Evolutionary conservation across 2,329 filamentous ascomycete species (phyloP).

Genomic region (Aspergillus proliferans): DNA sequence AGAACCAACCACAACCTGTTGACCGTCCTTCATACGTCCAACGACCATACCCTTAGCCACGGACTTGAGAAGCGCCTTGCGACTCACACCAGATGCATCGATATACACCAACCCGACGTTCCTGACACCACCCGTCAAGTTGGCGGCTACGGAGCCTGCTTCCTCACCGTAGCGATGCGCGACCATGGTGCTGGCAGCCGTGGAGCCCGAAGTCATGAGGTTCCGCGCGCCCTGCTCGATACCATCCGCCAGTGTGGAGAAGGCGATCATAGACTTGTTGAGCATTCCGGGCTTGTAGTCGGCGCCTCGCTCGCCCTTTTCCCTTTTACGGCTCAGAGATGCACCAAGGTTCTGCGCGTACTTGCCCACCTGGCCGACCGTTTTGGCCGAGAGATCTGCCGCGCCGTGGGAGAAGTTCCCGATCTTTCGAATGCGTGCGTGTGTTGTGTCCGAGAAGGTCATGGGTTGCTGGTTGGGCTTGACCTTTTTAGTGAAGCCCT

Average conservation of each 20-base stretch:
- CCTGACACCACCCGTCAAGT: conserved; percentile 80
- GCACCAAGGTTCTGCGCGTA: conserved; percentile 89
- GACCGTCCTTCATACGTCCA: conserved; percentile 43
- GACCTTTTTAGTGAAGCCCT: conserved; percentile 72
- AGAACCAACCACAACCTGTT: conserved; percentile 43
- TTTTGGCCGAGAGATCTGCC: conserved; percentile 74
- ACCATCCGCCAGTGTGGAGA: conserved; percentile 88
- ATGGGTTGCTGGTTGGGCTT: conserved; percentile 73
- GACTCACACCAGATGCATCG: conserved; percentile 85
- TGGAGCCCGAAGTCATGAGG: conserved; percentile 66
- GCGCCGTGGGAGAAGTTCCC: conserved; percentile 78
- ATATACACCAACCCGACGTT: conserved; percentile 98
- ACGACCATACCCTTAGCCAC: conserved; percentile 88
- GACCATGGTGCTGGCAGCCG: conserved; percentile 78
- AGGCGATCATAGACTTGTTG: conserved; percentile 95
- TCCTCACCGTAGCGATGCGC: conserved; percentile 84
- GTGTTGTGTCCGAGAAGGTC: conserved; percentile 79
- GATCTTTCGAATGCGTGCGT: conserved; percentile 78
- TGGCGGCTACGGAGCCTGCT: conserved; percentile 68
- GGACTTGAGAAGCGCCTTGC: conserved; percentile 83
- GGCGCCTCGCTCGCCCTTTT: conserved; percentile 45
- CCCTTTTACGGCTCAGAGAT: conserved; percentile 58
- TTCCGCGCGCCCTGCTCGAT: conserved; percentile 80
- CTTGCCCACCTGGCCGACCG: conserved; percentile 74
- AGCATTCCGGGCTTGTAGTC: conserved; percentile 83